phyloP scores from a whole-genome alignment of 2,329 filamentous ascomycete species.

The Fusarium mundagurra region DNA sequence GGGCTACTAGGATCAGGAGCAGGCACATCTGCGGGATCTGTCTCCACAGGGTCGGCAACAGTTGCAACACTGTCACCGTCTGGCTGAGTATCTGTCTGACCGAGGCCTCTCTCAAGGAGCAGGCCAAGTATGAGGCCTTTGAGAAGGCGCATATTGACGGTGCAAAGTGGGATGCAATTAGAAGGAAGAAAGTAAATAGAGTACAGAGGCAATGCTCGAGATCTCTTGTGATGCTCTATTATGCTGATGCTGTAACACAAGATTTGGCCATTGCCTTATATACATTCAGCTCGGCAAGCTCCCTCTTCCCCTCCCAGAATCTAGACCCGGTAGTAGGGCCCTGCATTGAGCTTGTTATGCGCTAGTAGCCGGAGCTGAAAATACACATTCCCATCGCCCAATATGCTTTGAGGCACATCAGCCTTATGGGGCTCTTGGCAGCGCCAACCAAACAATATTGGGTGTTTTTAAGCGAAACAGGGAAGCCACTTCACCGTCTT shows the following conservation, averaged over 20 bases:
- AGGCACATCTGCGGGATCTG: neutral
- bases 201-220: too few relatives aligned
- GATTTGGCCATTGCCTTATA: neutral
- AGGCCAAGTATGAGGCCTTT: constrained; percentile 1
- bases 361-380: constrained; percentile 14
- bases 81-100: neutral
- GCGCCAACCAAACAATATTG: neutral
- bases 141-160: neutral
- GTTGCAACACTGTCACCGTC: neutral
- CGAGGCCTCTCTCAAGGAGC: neutral
- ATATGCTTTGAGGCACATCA: neutral
- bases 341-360: neutral
- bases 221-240: neutral
- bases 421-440: constrained; percentile 4
- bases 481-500: neutral
- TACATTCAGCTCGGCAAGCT: neutral
- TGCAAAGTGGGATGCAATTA: too few relatives aligned
- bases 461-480: neutral
- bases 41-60: neutral
- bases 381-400: neutral
- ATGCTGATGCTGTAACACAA: neutral
- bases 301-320: neutral
- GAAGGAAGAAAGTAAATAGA: too few relatives aligned
- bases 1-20: neutral
- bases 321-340: neutral